Evolutionary conservation across 257 asterid species (phyloP), one percentile per base, ranked within the genome.

Genomic region (Solanum bulbocastanum): DNA sequence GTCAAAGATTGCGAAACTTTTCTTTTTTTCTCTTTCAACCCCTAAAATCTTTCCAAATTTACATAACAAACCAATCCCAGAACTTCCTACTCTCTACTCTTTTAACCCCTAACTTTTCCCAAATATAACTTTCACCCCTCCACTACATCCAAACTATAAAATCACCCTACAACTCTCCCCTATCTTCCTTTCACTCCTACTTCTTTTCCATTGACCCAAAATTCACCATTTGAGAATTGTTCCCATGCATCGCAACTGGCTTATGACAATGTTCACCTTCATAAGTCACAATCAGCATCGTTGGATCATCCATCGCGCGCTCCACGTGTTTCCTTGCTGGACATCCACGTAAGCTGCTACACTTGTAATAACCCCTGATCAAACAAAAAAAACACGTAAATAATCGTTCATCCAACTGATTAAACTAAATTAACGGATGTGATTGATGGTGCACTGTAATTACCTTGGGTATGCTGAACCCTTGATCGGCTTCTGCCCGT

Each of bases 311-410:
- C 2, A 88, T 90, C 2, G 98, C 98, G 87, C 98, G 93, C 91
- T 96, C 98, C 74, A 96, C 98, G 79, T 96, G 98, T 90, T 96
- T 96, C 87, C 96, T 93, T 2, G 98, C 98, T 25, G 98, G 98
- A 82, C 98, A 96, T 2, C 96, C 98, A 56, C 94, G 89, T 40
- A 94, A 89, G 2, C 93, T 93, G 58, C 98, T 96, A 27, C 98
- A 96, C 88, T 89, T 95, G 86, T 96, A 96, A 44, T 96, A 96
- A 22, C 98, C 98, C 93, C 98, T 96, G 93, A 58, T 1, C 18
- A 25, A 10, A 18, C 4, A 8, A 7, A 4, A 20, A 58, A 20
- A 56, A 56, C 10, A 14, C n/a, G 10, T 52, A 46, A 46, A 14
- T 52, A 18, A 8, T 56, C n/a, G 1, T 56, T 56, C 65, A 18